Evolutionary conservation across 208 protist species (phyloP).

Genomic region (Lotmaria passim): DNA sequence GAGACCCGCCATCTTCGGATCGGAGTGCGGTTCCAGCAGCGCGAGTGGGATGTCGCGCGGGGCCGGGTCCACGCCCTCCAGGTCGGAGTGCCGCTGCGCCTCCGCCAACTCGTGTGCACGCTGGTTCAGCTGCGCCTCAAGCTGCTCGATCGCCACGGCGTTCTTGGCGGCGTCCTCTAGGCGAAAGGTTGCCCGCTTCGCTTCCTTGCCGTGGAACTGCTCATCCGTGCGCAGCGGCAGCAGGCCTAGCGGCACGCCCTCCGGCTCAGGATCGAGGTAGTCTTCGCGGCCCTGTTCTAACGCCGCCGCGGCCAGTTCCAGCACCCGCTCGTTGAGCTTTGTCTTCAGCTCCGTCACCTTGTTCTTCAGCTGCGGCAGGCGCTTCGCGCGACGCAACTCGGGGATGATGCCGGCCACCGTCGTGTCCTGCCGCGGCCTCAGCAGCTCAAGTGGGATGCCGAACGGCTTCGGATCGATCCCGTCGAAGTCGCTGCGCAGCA

Average conservation of each 20-base stretch:
- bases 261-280: slow-evolving; percentile 59
- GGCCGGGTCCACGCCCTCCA: slow-evolving; percentile 53
- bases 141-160: slow-evolving; percentile 34
- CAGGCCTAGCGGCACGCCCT: slow-evolving; percentile 60
- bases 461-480: slow-evolving; percentile 61
- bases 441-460: slow-evolving; percentile 66
- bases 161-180: slow-evolving; percentile 57
- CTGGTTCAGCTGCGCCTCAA: slow-evolving; percentile 65
- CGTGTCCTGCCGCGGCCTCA: slow-evolving; percentile 56
- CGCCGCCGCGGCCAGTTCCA: slow-evolving; percentile 45
- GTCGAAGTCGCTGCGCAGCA: slow-evolving; percentile 60
- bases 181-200: slow-evolving; percentile 51
- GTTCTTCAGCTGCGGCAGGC: slow-evolving; percentile 31
- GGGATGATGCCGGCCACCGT: slow-evolving; percentile 51
- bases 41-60: slow-evolving; percentile 63
- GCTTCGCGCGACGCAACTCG: slow-evolving; percentile 45
- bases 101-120: slow-evolving; percentile 64
- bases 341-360: slow-evolving; percentile 46
- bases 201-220: slow-evolving; percentile 56
- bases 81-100: slow-evolving; percentile 63
- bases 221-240: slow-evolving; percentile 63
- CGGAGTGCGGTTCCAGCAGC: slow-evolving; percentile 63
- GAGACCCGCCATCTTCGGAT: slow-evolving; percentile 45
- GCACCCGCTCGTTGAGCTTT: slow-evolving; percentile 49
- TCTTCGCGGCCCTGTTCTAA: slow-evolving; percentile 55